Evolutionary conservation across 2,329 filamentous ascomycete species (phyloP), one percentile per base, ranked within the genome.

Genomic region (Immersiporthe knoxdaviesiana): DNA sequence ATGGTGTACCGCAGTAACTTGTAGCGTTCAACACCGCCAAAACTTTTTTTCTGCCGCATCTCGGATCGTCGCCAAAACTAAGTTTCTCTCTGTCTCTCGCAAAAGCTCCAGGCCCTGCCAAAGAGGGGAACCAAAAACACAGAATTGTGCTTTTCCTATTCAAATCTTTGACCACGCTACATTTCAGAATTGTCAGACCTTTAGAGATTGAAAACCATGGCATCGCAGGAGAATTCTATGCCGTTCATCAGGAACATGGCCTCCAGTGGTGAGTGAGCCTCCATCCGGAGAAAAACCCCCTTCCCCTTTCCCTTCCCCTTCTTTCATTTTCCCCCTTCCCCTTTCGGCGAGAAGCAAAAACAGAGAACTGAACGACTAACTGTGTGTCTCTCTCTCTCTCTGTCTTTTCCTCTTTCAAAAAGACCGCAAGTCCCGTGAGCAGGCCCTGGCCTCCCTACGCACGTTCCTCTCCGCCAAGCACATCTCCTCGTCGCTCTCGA

Each of bases 231-330:
- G 75, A 79, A 81, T 68, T 82, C 82, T 71, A 87, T 88, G 84
- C 91, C 92, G 7, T 97, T 97, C 74, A 90, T 97, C 72, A 92
- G 90, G 79, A 90, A 94, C 77, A 88, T 97, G 72, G 92, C 92
- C 67, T 94, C 93, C 47, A 96, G 92, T 81, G 92, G 93, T 95
- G 78, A 72, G 86, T 82, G 62, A 70, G n/a, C 37, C 63, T 18
- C 27, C 39, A 18, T 35, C 35, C 4, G 35, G 8, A 35, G 35
- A 35, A 5, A 8, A 21, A 35, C 8, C 7, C n/a, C 21, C 24
- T n/a, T 14, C 63, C 21, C 24, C 24, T 14, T 52, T 27, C 21
- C 10, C 12, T 24, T 65, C 30, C 72, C 63, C 63, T 70, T 68
- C 27, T 62, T n/a, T n/a, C 59, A 32, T 54, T 37, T 4, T 35